phyloP scores from a whole-genome alignment of 2,329 filamentous ascomycete genomes.

The Immersiporthe knoxdaviesiana region DNA sequence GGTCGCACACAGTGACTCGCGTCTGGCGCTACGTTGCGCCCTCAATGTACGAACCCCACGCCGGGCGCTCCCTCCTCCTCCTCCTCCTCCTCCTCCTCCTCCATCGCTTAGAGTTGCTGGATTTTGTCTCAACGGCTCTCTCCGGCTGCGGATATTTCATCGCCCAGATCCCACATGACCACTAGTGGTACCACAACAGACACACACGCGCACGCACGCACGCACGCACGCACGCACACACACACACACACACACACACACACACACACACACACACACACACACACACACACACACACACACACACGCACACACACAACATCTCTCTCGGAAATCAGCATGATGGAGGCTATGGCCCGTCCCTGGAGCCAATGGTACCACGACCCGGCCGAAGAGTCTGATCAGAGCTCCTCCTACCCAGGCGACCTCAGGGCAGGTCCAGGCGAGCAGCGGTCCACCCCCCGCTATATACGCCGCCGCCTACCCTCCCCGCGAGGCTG shows the following conservation, averaged over 20 bases:
- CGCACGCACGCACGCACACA: too few relatives aligned
- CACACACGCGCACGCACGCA: too few relatives aligned
- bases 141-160: constrained; percentile 3
- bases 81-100: neutral
- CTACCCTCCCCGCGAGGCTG: constrained; percentile 5
- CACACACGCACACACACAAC: too few relatives aligned
- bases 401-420: constrained; percentile 26
- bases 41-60: constrained; percentile 12
- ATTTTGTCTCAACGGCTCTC: constrained; percentile 24
- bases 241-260: too few relatives aligned
- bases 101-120: constrained; percentile 22
- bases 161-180: constrained; percentile 39
- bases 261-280: too few relatives aligned
- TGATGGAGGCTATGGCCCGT: constrained; percentile 43
- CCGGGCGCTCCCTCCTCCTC: neutral
- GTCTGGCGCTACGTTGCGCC: constrained; percentile 9
- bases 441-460: constrained; percentile 3
- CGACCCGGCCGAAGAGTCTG: constrained; percentile 36
- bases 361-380: constrained; percentile 38
- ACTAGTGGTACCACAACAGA: constrained; percentile 36
- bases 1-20: constrained; percentile 18
- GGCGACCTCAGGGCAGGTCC: constrained; percentile 12
- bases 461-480: constrained; percentile 13
- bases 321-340: constrained; percentile 38
- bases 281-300: too few relatives aligned